Base-by-base conservation (phyloP, 768 basidiomycete species). In the Omphalotus guepiniiformis region DNA sequence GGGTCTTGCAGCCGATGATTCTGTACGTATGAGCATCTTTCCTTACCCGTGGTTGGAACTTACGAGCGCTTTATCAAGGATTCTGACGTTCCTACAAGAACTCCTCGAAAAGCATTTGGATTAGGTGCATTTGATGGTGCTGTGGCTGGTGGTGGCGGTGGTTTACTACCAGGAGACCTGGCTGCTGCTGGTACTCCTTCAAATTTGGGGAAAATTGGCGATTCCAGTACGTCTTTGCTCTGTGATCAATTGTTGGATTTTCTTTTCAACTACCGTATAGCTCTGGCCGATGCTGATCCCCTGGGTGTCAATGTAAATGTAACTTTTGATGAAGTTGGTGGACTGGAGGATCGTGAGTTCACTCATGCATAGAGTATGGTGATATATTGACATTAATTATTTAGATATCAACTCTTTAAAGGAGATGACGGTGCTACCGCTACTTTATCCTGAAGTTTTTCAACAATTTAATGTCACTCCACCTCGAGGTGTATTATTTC, bases 391-490 rank as follows among this genome's bases (percentile, higher is more conserved):
- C 12, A 40, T 26, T 39, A 16, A 19, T 8, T 40, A 42, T 22
- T 47, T 42, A 94, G 92, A 99, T 57, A 95, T 99, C 47, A 92
- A 95, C 59, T 88, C 93, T 6, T 69, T 98, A 50, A 98, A 97
- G 68, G 96, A 99, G 63, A 98, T 99, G 96, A 97, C 97, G 0
- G 74, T 97, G 7, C 76, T 99, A 0, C 96, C 96, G 2, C 71
- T 99, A 0, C 70, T 97, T 19, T 98, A 99, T 61, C 96, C 96
- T 0, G 96, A 99, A 64, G 83, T 99, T 12, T 98, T 98, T 62
- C 91, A 94, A 55, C 82, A 83, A 39, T 95, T 98, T 65, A 84
- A 82, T 42, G 82, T 99, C 30, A 97, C 93, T 0, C 96, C 96
- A 34, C 96, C 96, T 2, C 78, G 96, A 26, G 96, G 96, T 41